Conservation (phyloP, 2,329 filamentous ascomycete species). For the Chaetomiaceae sp. region DNA sequence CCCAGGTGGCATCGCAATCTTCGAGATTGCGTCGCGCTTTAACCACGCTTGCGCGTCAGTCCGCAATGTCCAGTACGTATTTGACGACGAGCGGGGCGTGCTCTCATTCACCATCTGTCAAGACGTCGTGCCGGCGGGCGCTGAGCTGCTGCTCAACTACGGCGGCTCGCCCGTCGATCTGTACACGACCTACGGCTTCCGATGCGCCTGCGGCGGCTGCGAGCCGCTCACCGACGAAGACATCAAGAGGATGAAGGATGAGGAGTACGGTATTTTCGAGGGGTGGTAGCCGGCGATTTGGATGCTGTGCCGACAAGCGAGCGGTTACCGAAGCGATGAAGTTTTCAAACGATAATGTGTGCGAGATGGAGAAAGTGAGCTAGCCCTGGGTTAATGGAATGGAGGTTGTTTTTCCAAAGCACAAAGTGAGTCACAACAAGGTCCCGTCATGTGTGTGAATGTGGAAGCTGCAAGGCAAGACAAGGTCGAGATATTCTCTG, state of each 20-base stretch:
- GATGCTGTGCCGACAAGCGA: neutral
- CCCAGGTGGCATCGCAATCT: constrained; percentile 33
- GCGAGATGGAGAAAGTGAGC: no score
- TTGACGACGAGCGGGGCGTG: constrained; percentile 28
- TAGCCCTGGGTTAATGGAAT: no score
- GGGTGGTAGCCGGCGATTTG: neutral
- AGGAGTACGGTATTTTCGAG: neutral
- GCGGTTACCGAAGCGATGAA: no score
- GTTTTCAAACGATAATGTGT: no score
- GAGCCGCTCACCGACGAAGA: constrained; percentile 10
- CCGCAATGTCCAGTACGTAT: constrained; percentile 40
- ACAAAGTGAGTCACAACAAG: neutral
- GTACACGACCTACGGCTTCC: constrained; percentile 44
- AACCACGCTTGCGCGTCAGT: constrained; percentile 49
- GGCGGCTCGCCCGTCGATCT: constrained; percentile 34
- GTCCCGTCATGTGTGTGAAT: no score
- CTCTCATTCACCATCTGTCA: constrained; percentile 38
- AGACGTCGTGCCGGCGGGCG: constrained; percentile 33
- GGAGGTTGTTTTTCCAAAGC: no score
- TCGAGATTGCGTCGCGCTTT: constrained; percentile 48
- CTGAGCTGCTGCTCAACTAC: constrained; percentile 49
- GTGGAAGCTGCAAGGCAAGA: no score
- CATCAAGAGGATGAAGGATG: neutral
- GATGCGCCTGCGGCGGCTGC: constrained; percentile 46
- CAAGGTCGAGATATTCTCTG: neutral